Evolutionary conservation across 1,284 basidiomycete species (phyloP).

Genomic region (Naganishia albida): DNA sequence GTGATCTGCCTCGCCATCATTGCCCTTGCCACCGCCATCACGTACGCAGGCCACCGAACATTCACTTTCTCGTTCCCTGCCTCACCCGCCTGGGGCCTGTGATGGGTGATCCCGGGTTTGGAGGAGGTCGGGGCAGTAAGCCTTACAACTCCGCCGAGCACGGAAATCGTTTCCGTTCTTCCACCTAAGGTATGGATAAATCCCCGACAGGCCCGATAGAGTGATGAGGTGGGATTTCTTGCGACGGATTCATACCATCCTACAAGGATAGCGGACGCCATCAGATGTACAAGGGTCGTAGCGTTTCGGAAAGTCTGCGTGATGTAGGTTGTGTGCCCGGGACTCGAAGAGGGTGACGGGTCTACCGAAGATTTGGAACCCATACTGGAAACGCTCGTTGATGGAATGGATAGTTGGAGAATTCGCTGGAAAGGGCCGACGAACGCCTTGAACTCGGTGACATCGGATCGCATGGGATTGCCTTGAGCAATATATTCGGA

Average conservation of each 20-base stretch:
- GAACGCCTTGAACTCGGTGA: constrained; percentile 4
- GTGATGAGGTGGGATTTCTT: neutral
- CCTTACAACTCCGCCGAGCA: constrained; percentile 20
- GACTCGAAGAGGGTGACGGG: neutral
- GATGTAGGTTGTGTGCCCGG: constrained; percentile 18
- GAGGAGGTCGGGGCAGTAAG: constrained; percentile 6
- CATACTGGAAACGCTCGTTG: neutral
- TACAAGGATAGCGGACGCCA: constrained; percentile 25
- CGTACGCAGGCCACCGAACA: constrained; percentile 40
- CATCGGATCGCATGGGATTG: constrained; percentile 2
- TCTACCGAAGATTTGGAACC: neutral
- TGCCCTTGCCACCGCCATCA: constrained; percentile 38
- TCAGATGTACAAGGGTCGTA: constrained; percentile 21
- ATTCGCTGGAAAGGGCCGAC: constrained; percentile 8
- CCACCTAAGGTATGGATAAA: constrained; percentile 14
- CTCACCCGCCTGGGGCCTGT: neutral
- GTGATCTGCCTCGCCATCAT: constrained; percentile 42
- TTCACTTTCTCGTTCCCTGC: constrained; percentile 1
- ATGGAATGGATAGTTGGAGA: constrained; percentile 5
- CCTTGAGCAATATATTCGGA: constrained; percentile 1
- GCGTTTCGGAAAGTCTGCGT: constrained; percentile 20
- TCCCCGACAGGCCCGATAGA: constrained; percentile 5
- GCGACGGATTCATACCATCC: constrained; percentile 32
- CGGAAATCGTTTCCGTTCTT: constrained; percentile 23
- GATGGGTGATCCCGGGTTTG: neutral